Conservation (phyloP, 2,329 filamentous ascomycete genomes). For the Ceratocystiopsis brevicomis region DNA sequence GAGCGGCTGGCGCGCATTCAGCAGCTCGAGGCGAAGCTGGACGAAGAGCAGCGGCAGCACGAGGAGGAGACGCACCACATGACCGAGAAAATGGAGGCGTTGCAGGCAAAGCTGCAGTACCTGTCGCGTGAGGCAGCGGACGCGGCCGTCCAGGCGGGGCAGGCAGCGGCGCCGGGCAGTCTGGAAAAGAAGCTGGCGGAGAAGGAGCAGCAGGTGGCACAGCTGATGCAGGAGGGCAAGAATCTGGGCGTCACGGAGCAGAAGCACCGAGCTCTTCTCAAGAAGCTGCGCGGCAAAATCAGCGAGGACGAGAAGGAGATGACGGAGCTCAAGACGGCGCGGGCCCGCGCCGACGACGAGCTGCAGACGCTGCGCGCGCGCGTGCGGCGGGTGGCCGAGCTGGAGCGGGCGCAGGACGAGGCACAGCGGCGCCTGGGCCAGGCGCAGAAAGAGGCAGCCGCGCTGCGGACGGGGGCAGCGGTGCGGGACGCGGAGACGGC, state of each 20-base stretch:
- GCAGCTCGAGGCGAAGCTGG: slow-evolving; percentile 18
- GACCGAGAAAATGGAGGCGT: slow-evolving; percentile 74
- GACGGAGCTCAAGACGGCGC: slow-evolving; percentile 36
- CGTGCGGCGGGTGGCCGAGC: slow-evolving; percentile 29
- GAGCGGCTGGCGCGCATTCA: slow-evolving; percentile 22
- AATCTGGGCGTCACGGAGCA: slow-evolving; percentile 73
- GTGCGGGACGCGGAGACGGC: slow-evolving; percentile 45
- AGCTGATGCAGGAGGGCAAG: slow-evolving; percentile 82
- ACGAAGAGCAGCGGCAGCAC: slow-evolving; percentile 31
- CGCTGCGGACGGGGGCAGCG: slow-evolving; percentile 41
- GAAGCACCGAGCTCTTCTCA: slow-evolving; percentile 65
- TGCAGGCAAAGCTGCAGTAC: slow-evolving; percentile 82
- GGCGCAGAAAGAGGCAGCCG: slow-evolving; percentile 29
- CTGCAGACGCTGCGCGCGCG: slow-evolving; percentile 26
- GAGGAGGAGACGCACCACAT: slow-evolving; percentile 72
- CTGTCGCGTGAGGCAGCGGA: slow-evolving; percentile 64
- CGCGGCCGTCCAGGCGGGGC: slow-evolving; percentile 48
- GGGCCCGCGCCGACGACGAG: slow-evolving; percentile 39
- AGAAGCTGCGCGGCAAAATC: slow-evolving; percentile 53
- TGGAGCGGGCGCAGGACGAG: slow-evolving; percentile 35
- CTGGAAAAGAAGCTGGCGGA: slow-evolving; percentile 65
- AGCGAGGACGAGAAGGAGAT: slow-evolving; percentile 46
- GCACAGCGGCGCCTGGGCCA: slow-evolving; percentile 38
- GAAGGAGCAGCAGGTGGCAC: slow-evolving; percentile 76
- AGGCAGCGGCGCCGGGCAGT: slow-evolving; percentile 43